Conservation (phyloP, 495 filamentous ascomycete genomes). For the Lasiosphaeriaceae sp. region DNA sequence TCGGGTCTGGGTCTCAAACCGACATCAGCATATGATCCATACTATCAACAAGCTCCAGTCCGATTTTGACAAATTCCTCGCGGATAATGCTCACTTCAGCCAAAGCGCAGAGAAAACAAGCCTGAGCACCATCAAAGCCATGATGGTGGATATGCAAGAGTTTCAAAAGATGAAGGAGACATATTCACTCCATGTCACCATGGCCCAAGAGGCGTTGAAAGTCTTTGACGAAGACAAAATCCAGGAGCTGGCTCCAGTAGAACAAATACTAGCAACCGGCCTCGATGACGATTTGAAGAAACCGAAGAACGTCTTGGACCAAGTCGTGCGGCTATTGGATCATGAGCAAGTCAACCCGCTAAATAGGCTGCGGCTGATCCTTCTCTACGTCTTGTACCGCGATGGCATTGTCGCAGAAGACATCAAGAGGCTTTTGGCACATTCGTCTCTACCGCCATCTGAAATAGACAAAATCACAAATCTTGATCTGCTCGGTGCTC, state of each 20-base stretch:
- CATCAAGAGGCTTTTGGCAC: constrained; percentile 76
- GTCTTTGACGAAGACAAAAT: constrained; percentile 81
- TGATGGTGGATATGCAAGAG: constrained; percentile 90
- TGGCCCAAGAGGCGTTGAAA: constrained; percentile 98
- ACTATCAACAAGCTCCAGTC: constrained; percentile 88
- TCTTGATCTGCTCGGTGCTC: constrained; percentile 76
- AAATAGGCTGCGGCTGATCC: constrained; percentile 80
- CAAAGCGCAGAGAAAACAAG: constrained; percentile 63
- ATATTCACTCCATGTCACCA: constrained; percentile 89
- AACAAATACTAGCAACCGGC: constrained; percentile 84
- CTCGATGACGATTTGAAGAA: constrained; percentile 89
- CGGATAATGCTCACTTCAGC: constrained; percentile 90
- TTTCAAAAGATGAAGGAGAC: constrained; percentile 93
- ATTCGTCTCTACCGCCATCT: constrained; percentile 70
- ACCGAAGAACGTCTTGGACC: constrained; percentile 80
- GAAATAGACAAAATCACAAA: constrained; percentile 73
- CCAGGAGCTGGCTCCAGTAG: constrained; percentile 77
- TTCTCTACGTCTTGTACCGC: constrained; percentile 80
- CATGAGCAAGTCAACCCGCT: constrained; percentile 62
- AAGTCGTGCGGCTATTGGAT: constrained; percentile 82
- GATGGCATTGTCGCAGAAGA: constrained; percentile 88
- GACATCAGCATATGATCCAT: constrained; percentile 96
- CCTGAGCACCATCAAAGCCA: constrained; percentile 91
- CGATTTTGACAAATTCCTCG: constrained; percentile 88
- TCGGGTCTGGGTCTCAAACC: constrained; percentile 86